A percentile compares a stretch with the other conserved stretches of the same genome.
These are phyloP conservation scores for Podila horticola DNA, from an alignment of 192 early-diverging fungal species.

Conservation along the genomic window DNA sequence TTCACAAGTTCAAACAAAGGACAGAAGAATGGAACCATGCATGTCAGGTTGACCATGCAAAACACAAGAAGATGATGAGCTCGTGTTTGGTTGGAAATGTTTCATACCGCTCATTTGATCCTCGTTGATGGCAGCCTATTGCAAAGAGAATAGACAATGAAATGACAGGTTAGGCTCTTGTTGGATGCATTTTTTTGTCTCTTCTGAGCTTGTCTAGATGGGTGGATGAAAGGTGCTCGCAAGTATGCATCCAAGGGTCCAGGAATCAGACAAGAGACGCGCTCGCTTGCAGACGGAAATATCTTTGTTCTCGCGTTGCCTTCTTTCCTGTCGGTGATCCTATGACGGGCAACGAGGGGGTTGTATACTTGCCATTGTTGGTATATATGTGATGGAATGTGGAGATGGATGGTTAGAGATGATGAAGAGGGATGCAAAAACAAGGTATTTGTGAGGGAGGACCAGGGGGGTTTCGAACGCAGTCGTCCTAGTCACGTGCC, in stretches of 20 bases:
- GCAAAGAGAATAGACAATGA: not conserved
- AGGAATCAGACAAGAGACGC: too few species aligned
- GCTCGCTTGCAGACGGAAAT: too few species aligned
- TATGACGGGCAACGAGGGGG: not conserved
- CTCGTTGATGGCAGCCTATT: slow-evolving; percentile 24
- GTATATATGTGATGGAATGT: not conserved
- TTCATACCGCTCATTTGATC: slow-evolving; percentile 24
- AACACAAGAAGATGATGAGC: not conserved
- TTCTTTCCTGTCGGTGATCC: too few species aligned
- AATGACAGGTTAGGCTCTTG: not conserved
- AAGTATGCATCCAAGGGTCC: too few species aligned
- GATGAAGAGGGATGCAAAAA: not conserved
- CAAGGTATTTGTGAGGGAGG: not conserved
- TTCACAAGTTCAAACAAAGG: not conserved
- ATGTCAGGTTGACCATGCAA: not conserved
- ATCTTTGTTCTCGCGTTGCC: too few species aligned
- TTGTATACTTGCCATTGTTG: not conserved
- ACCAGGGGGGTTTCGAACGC: too few species aligned
- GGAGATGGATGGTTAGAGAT: not conserved
- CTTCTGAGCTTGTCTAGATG: too few species aligned
- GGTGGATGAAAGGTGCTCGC: too few species aligned
- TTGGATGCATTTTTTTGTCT: not conserved
- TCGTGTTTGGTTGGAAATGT: not conserved
- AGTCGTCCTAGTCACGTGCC: too few species aligned
- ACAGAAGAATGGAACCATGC: not conserved